phyloP scores from a whole-genome alignment of 163 green algal species.

The Prototheca wickerhamii region DNA sequence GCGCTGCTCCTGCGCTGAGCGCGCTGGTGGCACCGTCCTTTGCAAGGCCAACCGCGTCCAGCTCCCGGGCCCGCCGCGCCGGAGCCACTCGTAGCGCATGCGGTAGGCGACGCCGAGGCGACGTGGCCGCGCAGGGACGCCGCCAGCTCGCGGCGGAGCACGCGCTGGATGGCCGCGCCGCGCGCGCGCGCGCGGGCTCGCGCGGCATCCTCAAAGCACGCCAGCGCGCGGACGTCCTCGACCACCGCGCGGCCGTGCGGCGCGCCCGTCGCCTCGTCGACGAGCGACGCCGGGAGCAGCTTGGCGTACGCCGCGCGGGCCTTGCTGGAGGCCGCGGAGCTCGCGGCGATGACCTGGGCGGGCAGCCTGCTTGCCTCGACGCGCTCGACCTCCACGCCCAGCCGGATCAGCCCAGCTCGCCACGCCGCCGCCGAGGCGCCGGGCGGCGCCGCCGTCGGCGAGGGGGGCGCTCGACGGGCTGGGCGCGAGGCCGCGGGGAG shows the following conservation, averaged over 20 bases:
- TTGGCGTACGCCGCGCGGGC: background rate
- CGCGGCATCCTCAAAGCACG: background rate
- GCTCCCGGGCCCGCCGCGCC: background rate
- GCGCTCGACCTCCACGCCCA: no score
- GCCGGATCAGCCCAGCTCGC: no score
- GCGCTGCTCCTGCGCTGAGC: background rate
- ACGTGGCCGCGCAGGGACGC: slow-evolving; percentile 15
- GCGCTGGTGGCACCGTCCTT: no score
- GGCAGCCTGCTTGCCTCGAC: no score
- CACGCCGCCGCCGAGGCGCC: no score
- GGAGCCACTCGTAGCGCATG: slow-evolving; percentile 5
- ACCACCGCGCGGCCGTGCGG: background rate
- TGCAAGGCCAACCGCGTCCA: no score
- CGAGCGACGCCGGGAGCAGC: background rate
- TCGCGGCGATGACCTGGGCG: no score
- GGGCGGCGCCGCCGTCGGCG: no score
- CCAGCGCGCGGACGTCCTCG: background rate
- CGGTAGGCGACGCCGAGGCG: slow-evolving; percentile 17
- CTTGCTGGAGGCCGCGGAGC: no score
- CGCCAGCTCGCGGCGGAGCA: slow-evolving; percentile 18
- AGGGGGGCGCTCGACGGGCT: no score
- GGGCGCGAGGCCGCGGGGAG: no score
- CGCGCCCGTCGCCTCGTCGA: background rate
- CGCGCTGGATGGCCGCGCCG: background rate
- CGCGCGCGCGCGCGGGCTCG: slow-evolving; percentile 16